Conservation (phyloP, 192 early-diverging fungal genomes). For the Coemansia sp. region DNA sequence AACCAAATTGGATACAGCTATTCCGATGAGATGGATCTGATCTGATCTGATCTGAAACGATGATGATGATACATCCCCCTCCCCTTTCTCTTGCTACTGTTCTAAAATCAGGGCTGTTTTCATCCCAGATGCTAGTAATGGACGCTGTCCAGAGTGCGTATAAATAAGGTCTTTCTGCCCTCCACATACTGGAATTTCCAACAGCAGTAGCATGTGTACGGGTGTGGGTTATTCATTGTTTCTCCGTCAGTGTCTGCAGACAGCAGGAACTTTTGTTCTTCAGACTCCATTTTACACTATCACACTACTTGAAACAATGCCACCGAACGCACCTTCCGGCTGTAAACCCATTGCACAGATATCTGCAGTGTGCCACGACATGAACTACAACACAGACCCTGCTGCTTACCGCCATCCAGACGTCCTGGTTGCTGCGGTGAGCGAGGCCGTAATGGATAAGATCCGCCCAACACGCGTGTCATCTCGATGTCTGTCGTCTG, state of each 20-base stretch:
- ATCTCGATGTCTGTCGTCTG: not conserved
- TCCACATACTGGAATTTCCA: not conserved
- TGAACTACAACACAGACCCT: not conserved
- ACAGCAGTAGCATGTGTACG: not conserved
- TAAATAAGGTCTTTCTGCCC: not conserved
- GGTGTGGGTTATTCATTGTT: too few relatives aligned
- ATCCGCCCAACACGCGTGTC: not conserved
- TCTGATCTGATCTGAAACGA: too few relatives aligned
- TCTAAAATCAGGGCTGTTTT: too few relatives aligned
- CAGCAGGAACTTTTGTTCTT: not conserved
- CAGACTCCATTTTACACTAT: not conserved
- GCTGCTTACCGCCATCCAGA: constrained; percentile 17
- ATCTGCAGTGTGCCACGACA: constrained; percentile 13
- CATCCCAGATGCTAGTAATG: not conserved
- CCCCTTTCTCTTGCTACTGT: not conserved
- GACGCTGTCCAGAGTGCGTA: not conserved
- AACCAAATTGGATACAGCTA: too few relatives aligned
- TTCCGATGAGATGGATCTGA: too few relatives aligned
- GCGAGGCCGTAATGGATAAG: not conserved
- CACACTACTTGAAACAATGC: not conserved
- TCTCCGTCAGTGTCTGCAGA: too few relatives aligned
- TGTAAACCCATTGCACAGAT: not conserved
- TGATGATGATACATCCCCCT: too few relatives aligned
- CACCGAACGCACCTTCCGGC: not conserved
- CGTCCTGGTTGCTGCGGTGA: not conserved